Evolutionary conservation across 2,329 filamentous ascomycete genomes (phyloP).

Genomic region (Penicillium glabrum): DNA sequence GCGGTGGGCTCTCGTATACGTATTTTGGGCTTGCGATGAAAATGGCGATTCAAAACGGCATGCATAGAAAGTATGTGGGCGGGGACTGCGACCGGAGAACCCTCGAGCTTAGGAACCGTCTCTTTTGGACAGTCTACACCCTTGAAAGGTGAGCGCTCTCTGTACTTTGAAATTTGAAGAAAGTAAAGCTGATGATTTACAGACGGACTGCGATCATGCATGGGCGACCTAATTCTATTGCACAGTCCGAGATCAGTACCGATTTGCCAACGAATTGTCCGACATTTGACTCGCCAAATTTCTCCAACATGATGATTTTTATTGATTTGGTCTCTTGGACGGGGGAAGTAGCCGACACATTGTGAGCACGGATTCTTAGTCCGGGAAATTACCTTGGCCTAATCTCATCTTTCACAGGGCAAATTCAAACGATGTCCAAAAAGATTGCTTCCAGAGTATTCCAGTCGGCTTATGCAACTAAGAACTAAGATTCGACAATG

Average conservation of each 20-base stretch:
- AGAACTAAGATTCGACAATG: slow-evolving; percentile 37
- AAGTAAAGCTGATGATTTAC: neutral
- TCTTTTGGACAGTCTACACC: slow-evolving; percentile 59
- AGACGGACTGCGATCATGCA: slow-evolving; percentile 58
- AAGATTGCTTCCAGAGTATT: slow-evolving; percentile 34
- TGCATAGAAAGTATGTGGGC: slow-evolving; percentile 54
- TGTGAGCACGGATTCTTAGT: slow-evolving; percentile 27
- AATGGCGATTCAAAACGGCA: slow-evolving; percentile 59
- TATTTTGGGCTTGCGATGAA: slow-evolving; percentile 58
- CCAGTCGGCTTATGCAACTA: slow-evolving; percentile 36
- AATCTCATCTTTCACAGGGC: slow-evolving; percentile 30
- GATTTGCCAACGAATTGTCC: slow-evolving; percentile 50
- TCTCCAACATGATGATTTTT: slow-evolving; percentile 47
- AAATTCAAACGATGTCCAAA: slow-evolving; percentile 36
- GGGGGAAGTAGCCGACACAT: slow-evolving; percentile 39
- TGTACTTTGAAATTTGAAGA: neutral
- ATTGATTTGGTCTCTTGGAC: slow-evolving; percentile 44
- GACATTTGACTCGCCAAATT: slow-evolving; percentile 41
- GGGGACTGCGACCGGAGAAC: slow-evolving; percentile 47
- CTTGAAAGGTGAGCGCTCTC: slow-evolving; percentile 50
- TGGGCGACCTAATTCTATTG: slow-evolving; percentile 54
- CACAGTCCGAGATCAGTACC: slow-evolving; percentile 54
- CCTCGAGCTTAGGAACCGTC: slow-evolving; percentile 54
- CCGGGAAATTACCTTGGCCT: slow-evolving; percentile 1
- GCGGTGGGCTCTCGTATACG: slow-evolving; percentile 56